Base-by-base conservation (phyloP, 805 yeast genomes). In the Candida pseudoglaebosa region DNA sequence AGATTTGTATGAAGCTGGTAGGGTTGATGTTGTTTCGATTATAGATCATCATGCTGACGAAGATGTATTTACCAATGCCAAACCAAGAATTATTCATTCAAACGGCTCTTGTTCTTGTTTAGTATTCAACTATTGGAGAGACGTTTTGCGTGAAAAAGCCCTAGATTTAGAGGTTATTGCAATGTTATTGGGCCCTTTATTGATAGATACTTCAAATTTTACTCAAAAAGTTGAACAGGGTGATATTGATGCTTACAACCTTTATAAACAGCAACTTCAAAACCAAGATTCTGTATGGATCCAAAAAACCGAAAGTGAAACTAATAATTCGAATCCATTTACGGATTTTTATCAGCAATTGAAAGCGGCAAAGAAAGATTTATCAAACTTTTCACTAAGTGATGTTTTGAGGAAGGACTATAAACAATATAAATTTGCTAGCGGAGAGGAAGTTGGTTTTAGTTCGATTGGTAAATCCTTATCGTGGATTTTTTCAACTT, bases 11-110 rank as follows among this genome's bases (percentile, higher is more conserved):
- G 49, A 64, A 9, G 38, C 53, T 3, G 47, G 53, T 3, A 42
- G 46, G 6, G 36, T 58, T 4, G 53, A 41, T 5, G 78, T 84
- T 0, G 58, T 60, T 1, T 82, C 80, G 0, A 77, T 93, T 5
- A 76, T 93, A 18, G 99, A 91, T 56, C 99, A 91, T 56, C 99
- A 91, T 56, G 83, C 72, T 13, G 96, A 90, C 50, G 84, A 81
- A 45, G 63, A 63, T 0, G 57, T 61, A 6, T 77, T 67, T 46
- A 26, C 47, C 13, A 65, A 75, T 32, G 79, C 79, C 0, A 37
- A 38, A 1, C 96, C 96, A 0, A 61, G 93, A 38, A 61, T 83
- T 2, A 68, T 90, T 32, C 58, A 64, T 32, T 61, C 69, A 2
- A 63, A 77, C 34, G 98, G 97, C 0, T 85, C 96, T 43, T 89